Conservation (phyloP, 805 yeast genomes). For the Brettanomyces sp. region DNA sequence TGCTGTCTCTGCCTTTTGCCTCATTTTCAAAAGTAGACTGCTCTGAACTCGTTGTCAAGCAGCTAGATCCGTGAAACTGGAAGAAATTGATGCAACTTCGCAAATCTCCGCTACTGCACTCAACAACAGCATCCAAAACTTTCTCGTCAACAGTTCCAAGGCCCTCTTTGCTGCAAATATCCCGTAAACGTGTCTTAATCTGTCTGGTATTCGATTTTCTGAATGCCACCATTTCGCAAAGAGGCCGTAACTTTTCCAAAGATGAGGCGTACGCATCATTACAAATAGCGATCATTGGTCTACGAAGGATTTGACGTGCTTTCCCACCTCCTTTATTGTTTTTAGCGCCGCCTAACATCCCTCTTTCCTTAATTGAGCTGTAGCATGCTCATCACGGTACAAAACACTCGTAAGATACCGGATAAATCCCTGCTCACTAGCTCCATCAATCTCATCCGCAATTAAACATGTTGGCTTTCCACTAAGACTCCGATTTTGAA, state of each 20-base stretch:
- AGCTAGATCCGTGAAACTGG: constrained; percentile 46
- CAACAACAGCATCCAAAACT: constrained; percentile 55
- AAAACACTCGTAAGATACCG: constrained; percentile 48
- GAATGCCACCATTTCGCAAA: constrained; percentile 64
- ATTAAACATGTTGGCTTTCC: constrained; percentile 75
- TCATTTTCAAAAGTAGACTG: constrained; percentile 6
- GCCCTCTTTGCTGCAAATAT: constrained; percentile 47
- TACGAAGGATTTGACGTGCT: constrained; percentile 28
- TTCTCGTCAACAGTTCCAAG: constrained; percentile 35
- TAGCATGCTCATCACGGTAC: constrained; percentile 46
- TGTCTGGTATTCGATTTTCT: constrained; percentile 44
- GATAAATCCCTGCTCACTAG: constrained; percentile 57
- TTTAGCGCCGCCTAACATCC: constrained; percentile 2
- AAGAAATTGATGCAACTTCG: constrained; percentile 77
- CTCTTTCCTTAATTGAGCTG: constrained; percentile 20
- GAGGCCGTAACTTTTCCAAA: constrained; percentile 63
- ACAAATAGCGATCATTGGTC: constrained; percentile 91
- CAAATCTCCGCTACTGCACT: constrained; percentile 70
- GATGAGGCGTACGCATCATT: constrained; percentile 75
- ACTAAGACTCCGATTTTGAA: constrained; percentile 55
- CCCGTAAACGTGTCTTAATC: constrained; percentile 37
- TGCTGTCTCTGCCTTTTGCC: background rate
- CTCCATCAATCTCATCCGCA: constrained; percentile 87
- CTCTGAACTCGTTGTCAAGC: background rate
- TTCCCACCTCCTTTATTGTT: constrained; percentile 7